A percentile compares a stretch with the other conserved stretches of the same genome.
phyloP scores from a whole-genome alignment of 2,329 filamentous ascomycete species.

The Phyllachora maydis region DNA sequence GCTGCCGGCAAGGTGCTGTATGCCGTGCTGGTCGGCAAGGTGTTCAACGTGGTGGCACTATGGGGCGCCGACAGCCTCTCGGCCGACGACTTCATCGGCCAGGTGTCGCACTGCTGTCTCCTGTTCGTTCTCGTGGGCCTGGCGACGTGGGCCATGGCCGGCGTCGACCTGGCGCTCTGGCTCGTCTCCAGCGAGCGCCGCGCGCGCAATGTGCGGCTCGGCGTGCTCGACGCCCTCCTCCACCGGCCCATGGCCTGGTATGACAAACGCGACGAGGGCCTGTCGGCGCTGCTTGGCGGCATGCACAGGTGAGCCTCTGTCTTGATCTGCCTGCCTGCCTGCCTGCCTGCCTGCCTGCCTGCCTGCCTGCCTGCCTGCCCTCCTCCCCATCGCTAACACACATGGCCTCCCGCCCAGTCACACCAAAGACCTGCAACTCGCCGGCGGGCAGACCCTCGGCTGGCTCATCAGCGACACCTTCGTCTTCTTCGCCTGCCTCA shows the following conservation, averaged over 20 bases:
- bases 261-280: slow-evolving; percentile 50
- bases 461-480: slow-evolving; percentile 42
- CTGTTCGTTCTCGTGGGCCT: slow-evolving; percentile 42
- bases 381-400: neutral
- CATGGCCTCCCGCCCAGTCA: slow-evolving; percentile 31
- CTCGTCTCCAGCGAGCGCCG: slow-evolving; percentile 66
- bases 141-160: slow-evolving; percentile 46
- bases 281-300: slow-evolving; percentile 47
- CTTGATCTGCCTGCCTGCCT: too few species aligned
- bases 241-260: slow-evolving; percentile 65
- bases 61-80: slow-evolving; percentile 36
- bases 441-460: slow-evolving; percentile 63
- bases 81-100: slow-evolving; percentile 26
- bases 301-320: slow-evolving; percentile 44
- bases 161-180: slow-evolving; percentile 49
- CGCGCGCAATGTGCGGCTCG: slow-evolving; percentile 40
- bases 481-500: slow-evolving; percentile 43
- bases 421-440: slow-evolving; percentile 61
- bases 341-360: too few species aligned
- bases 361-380: too few species aligned
- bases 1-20: slow-evolving; percentile 44
- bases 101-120: slow-evolving; percentile 38
- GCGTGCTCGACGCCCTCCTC: slow-evolving; percentile 49
- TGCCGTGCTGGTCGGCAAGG: slow-evolving; percentile 49
- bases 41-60: slow-evolving; percentile 51